These are phyloP conservation scores for Neoscytalidium dimidiatum DNA, from an alignment of 2,329 filamentous ascomycete species.

Conservation along the genomic window DNA sequence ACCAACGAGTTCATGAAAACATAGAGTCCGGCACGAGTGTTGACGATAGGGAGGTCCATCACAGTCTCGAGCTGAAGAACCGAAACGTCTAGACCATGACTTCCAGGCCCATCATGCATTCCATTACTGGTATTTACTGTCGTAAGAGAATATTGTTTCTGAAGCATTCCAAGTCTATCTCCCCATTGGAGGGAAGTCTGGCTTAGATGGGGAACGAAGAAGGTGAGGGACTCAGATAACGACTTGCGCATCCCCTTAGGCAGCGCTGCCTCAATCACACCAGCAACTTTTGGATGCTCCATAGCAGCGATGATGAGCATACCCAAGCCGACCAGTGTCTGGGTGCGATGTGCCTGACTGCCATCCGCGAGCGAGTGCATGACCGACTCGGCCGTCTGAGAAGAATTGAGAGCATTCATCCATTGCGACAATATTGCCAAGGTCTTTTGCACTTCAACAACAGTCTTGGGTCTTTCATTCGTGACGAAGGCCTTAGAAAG, in stretches of 20 bases:
- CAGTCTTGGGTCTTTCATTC: constrained; percentile 32
- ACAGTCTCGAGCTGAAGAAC: constrained; percentile 57
- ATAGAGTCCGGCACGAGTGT: constrained; percentile 80
- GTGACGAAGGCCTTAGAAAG: constrained; percentile 37
- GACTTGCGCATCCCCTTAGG: constrained; percentile 31
- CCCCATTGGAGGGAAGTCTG: constrained; percentile 56
- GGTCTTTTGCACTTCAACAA: constrained; percentile 33
- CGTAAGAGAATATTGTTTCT: constrained; percentile 42
- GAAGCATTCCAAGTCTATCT: constrained; percentile 39
- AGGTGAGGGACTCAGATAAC: constrained; percentile 34
- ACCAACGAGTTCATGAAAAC: constrained; percentile 82
- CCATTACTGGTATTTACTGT: constrained; percentile 45
- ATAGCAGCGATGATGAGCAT: constrained; percentile 63
- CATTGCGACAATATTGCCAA: constrained; percentile 35
- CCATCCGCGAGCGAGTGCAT: constrained; percentile 42
- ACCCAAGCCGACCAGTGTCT: constrained; percentile 65
- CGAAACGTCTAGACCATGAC: constrained; percentile 42
- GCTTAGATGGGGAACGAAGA: constrained; percentile 47
- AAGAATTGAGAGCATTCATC: constrained; percentile 43
- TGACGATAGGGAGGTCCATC: constrained; percentile 69
- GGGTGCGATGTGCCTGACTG: constrained; percentile 51
- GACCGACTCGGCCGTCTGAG: constrained; percentile 41
- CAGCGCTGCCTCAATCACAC: constrained; percentile 50
- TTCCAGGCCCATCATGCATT: constrained; percentile 44
- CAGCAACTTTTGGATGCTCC: constrained; percentile 60